Conservation (phyloP, 371 early-diverging fungal species). For the Circinella minor region DNA sequence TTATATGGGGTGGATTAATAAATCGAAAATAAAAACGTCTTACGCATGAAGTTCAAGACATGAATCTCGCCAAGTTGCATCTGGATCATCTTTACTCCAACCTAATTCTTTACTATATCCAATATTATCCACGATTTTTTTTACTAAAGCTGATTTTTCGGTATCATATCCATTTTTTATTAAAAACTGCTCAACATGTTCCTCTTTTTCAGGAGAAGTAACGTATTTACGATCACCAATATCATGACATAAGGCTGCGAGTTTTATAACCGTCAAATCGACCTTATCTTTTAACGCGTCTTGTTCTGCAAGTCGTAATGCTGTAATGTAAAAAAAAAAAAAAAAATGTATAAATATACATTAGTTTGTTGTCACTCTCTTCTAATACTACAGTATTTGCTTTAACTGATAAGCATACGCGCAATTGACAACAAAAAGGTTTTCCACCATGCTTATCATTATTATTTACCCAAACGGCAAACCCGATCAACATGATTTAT, state of each 20-base stretch:
- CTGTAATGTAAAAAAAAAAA: constrained; percentile 13
- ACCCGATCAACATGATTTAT: constrained; percentile 81
- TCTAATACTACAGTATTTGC: too few relatives aligned
- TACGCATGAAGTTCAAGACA: constrained; percentile 70
- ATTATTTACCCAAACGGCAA: constrained; percentile 54
- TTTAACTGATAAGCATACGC: too few relatives aligned
- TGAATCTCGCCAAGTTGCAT: constrained; percentile 55
- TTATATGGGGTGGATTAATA: not conserved
- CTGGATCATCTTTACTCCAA: constrained; percentile 37
- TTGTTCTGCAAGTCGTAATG: constrained; percentile 47
- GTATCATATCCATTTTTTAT: constrained; percentile 28
- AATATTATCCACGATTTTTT: constrained; percentile 67
- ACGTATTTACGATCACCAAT: constrained; percentile 76
- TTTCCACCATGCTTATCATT: too few relatives aligned
- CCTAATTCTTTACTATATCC: constrained; percentile 76
- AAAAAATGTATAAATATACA: too few relatives aligned
- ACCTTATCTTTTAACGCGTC: constrained; percentile 29
- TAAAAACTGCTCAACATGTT: constrained; percentile 53
- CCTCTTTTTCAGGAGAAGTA: constrained; percentile 31
- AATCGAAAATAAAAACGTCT: constrained; percentile 17
- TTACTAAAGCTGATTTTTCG: constrained; percentile 51
- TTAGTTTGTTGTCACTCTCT: too few relatives aligned
- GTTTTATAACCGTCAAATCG: constrained; percentile 66
- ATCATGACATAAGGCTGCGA: constrained; percentile 81
- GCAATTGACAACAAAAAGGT: too few relatives aligned